Conservation (phyloP, 2,329 filamentous ascomycete genomes). For the Hypoxylon sp. region DNA sequence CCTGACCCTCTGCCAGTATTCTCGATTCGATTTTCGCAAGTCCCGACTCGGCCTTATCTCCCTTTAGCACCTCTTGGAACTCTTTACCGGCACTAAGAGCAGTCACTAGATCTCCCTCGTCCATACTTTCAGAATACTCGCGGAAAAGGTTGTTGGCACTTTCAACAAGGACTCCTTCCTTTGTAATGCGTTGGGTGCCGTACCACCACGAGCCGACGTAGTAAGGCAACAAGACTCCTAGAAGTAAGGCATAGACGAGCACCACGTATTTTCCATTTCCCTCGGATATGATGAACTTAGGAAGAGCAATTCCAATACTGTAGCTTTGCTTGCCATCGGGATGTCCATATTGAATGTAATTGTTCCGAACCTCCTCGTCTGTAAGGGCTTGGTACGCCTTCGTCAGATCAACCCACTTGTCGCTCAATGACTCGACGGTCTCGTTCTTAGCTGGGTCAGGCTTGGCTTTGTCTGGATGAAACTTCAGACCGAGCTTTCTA, state of each 20-base stretch:
- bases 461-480: constrained; percentile 92
- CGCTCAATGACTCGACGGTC: constrained; percentile 86
- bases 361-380: constrained; percentile 96
- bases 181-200: constrained; percentile 91
- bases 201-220: constrained; percentile 99
- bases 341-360: constrained; percentile 95
- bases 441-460: constrained; percentile 90
- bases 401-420: constrained; percentile 92
- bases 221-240: constrained; percentile 93
- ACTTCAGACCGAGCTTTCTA: constrained; percentile 85
- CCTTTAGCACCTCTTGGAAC: constrained; percentile 81
- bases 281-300: constrained; percentile 91
- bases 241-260: constrained; percentile 86
- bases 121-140: constrained; percentile 88
- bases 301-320: constrained; percentile 96
- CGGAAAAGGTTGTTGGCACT: constrained; percentile 96
- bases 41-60: constrained; percentile 83
- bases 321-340: constrained; percentile 98
- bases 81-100: constrained; percentile 90
- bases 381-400: constrained; percentile 99
- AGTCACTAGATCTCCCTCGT: constrained; percentile 83
- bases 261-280: constrained; percentile 97
- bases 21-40: constrained; percentile 87
- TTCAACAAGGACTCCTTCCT: constrained; percentile 92
- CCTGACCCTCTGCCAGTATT: constrained; percentile 75